A percentile compares a stretch with the other conserved stretches of the same genome.
These are phyloP conservation scores for Mortierella antarctica DNA, from an alignment of 192 early-diverging fungal genomes.

Conservation along the genomic window DNA sequence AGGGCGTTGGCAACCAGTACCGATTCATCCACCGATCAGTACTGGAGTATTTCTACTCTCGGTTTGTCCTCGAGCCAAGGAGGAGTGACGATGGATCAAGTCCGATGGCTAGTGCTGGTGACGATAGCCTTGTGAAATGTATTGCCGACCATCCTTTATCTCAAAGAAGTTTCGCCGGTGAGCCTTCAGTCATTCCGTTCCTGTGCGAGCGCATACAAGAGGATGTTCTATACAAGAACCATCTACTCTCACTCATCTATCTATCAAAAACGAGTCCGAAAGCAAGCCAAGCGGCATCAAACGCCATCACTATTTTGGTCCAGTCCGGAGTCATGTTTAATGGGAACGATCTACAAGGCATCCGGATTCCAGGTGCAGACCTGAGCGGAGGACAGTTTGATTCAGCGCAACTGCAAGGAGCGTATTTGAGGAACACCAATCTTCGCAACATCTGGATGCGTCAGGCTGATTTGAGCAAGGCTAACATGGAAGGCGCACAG, in stretches of 20 bases:
- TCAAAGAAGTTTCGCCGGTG: background rate
- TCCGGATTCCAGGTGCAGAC: conserved; percentile 12
- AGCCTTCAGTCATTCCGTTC: background rate
- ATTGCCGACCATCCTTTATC: background rate
- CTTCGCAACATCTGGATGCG: background rate
- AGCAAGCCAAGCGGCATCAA: background rate
- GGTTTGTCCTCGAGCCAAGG: background rate
- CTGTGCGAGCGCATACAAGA: background rate
- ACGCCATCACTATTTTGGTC: conserved; percentile 15
- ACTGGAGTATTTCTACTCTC: conserved; percentile 6
- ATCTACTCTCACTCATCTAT: background rate
- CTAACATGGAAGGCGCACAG: background rate
- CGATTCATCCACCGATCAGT: conserved; percentile 7
- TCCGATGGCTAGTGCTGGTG: too few relatives aligned
- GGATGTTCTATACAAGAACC: background rate
- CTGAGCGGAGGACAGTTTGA: conserved; percentile 1
- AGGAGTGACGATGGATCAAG: background rate
- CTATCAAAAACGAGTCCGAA: background rate
- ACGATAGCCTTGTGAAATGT: background rate
- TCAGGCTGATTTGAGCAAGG: background rate
- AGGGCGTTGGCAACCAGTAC: background rate
- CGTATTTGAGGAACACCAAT: background rate
- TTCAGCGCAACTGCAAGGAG: conserved; percentile 5
- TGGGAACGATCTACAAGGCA: conserved; percentile 1
- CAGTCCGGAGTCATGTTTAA: conserved; percentile 2